Evolutionary conservation across 768 basidiomycete genomes (phyloP), one percentile per base, ranked within the genome.

Genomic region (Nidularia pulvinata): DNA sequence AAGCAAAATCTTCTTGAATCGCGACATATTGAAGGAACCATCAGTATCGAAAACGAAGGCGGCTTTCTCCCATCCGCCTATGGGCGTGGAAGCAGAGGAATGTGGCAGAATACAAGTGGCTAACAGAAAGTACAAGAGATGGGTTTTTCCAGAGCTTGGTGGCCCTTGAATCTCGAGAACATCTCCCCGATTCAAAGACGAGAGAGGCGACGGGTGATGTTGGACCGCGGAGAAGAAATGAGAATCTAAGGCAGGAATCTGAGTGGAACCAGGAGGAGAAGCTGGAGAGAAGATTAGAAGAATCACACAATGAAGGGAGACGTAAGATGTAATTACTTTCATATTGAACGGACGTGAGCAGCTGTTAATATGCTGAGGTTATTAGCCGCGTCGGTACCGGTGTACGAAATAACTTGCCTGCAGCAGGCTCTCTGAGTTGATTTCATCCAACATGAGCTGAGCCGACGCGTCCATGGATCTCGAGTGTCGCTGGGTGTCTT

Each of bases 91-190:
- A 37, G 60, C 48, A 56, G 71, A 57, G 22, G 57, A 57, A 33
- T 58, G 37, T 19, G 89, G 88, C 9, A 83, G 66, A 51, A 91
- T 72, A 58, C 87, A 84, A 19, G 74, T 77, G 10, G 82, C 68
- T 30, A 89, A 65, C 48, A 91, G 66, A 62, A 82, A 78, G 63
- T 88, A 88, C 30, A 92, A 68, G n/a, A 95, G 70, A 57, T 88
- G 87, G 2, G 89, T 86, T 70, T 94, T 95, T 32, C 90, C 92
- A 5, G 86, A 84, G 30, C 77, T 79, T 4, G 91, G 73, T 2
- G 85, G 80, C 1, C 92, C 92, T 67, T 92, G 87, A 19, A 95
- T 75, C 67, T 91, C 87, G 57, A 93, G 69, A 39, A 89, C 76
- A 64, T 91, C 86, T 35, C 87, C 87, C 46, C 75, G 72, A 61